These are phyloP conservation scores for Papilionanthe hybrid DNA, from an alignment of 116 monocot species.

Conservation along the genomic window DNA sequence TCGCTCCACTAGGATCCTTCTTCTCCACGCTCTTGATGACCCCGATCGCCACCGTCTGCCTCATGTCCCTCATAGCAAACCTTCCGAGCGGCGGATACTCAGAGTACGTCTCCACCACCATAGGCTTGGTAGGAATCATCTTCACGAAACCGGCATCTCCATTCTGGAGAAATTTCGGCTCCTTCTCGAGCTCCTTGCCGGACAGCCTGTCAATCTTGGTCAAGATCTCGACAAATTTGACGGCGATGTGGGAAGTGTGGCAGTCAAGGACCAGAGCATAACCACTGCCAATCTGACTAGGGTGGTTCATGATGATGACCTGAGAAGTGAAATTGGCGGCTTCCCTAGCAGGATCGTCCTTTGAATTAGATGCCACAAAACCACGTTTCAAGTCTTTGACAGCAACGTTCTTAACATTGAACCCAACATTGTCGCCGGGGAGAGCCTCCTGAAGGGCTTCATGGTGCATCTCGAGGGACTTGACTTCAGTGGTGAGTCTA, in stretches of 20 bases:
- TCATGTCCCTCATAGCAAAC: constrained; percentile 43
- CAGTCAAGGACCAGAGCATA: constrained; percentile 36
- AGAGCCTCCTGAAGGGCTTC: too few relatives aligned
- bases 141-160: constrained; percentile 41
- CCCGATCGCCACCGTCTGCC: constrained; percentile 32
- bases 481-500: too few relatives aligned
- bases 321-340: constrained; percentile 43
- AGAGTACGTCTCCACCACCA: constrained; percentile 40
- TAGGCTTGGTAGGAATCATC: constrained; percentile 42
- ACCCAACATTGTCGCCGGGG: too few relatives aligned
- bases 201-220: constrained; percentile 40
- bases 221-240: constrained; percentile 38
- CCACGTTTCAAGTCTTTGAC: constrained; percentile 42
- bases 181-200: constrained; percentile 30
- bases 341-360: constrained; percentile 43
- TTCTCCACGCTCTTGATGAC: constrained; percentile 32
- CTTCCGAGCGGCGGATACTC: constrained; percentile 36
- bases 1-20: constrained; percentile 28
- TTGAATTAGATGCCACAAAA: constrained; percentile 39
- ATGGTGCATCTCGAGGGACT: too few relatives aligned
- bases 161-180: constrained; percentile 42
- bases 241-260: constrained; percentile 41
- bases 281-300: constrained; percentile 44
- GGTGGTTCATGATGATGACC: constrained; percentile 60
- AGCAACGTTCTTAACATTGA: constrained; percentile 43